These are phyloP conservation scores for Elsinoe ampelina DNA, from an alignment of 2,329 filamentous ascomycete species.

Conservation along the genomic window DNA sequence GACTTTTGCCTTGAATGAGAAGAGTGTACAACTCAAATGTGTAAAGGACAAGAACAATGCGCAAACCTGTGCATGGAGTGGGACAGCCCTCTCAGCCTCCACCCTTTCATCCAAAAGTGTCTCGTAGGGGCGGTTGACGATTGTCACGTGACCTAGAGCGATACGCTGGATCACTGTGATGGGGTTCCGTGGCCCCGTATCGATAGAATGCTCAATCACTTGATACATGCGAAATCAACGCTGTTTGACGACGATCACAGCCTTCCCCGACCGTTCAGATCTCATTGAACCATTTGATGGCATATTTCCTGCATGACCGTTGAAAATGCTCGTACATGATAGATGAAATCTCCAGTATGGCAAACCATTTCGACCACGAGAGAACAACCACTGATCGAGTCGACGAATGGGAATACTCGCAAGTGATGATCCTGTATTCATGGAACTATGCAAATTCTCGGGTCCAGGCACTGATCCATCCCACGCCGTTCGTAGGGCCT, in stretches of 20 bases:
- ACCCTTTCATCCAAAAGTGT: neutral
- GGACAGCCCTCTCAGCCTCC: neutral
- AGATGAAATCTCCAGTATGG: neutral
- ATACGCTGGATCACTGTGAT: no score
- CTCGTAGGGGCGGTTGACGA: neutral
- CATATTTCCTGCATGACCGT: neutral
- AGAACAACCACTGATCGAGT: no score
- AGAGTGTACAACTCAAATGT: conserved; percentile 5
- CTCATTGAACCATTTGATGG: neutral
- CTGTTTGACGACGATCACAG: neutral
- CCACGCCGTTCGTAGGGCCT: neutral
- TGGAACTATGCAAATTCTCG: neutral
- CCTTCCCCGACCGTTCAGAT: neutral
- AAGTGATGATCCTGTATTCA: no score
- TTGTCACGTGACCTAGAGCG: no score
- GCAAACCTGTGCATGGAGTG: neutral
- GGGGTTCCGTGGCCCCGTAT: neutral
- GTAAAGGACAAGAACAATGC: conserved; percentile 3
- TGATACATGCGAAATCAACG: neutral
- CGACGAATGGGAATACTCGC: no score
- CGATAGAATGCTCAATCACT: neutral
- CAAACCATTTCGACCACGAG: neutral
- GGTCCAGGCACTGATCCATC: neutral
- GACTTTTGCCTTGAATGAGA: neutral
- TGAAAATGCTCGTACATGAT: neutral